Base-by-base conservation (phyloP, 2,329 filamentous ascomycete species). In the Penicillium sp. region DNA sequence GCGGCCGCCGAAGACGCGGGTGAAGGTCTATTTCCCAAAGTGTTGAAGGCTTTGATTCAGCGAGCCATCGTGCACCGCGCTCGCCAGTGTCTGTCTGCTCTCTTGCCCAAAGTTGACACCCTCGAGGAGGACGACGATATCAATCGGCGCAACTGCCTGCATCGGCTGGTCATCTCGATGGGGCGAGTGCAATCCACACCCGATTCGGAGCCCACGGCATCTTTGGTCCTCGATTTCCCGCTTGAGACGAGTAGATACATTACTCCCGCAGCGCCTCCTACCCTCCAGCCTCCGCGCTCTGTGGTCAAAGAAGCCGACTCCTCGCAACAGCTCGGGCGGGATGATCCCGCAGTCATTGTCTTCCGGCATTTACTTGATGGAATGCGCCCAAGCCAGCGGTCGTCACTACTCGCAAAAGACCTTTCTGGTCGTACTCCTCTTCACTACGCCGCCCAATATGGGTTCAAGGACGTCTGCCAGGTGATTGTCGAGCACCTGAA, bases 401-500 rank as follows among this genome's bases (percentile, higher is more conserved):
- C 66, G 9, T 85, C 85, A 0, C 73, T 97, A 9, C 74, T 79
- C 43, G 79, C 80, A 9, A 82, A 79, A 50, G 91, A 97, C 68
- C 78, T 83, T 0, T 86, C 91, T 51, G 90, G 89, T 3, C 85
- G 91, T 4, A 78, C 91, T 11, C 90, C 91, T 1, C 76, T 97
- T 9, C 91, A 97, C 66, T 96, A 96, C 64, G 90, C 90, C 3
- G 91, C 93, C 0, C 90, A 97, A 65, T 95, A 94, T 64, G 93
- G 93, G 2, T 90, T 96, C 59, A 87, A 93, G 3, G 81, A 89
- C n/a, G 84, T 96, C 8, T 95, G 89, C 63, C 80, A 95, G 63
- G 78, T 90, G 25, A 80, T 97, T 56, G 90, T 96, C 73, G 83
- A 85, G 54, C 85, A 86, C 60, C 90, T 98, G 83, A 87, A 91